Evolutionary conservation across 306 rosid species (phyloP), one percentile per base, ranked within the genome.

Genomic region (Oxytropis ochrocephala): DNA sequence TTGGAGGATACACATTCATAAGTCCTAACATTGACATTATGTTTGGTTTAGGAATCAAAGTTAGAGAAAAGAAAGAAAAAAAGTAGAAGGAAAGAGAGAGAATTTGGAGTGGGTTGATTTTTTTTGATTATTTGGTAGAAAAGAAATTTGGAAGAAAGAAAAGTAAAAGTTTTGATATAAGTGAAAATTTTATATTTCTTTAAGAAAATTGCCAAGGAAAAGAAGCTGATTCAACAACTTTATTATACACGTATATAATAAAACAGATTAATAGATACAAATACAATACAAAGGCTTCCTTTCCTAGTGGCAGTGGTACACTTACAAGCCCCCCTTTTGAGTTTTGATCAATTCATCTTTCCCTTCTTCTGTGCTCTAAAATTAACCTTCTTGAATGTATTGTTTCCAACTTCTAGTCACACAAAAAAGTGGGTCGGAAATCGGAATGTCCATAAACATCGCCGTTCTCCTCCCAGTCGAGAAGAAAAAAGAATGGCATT

Each of bases 391-490:
- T 35, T 21, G 14, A 16, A 6, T 38, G 14, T 27, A 29, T 17
- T 35, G 8, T 57, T 57, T 27, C 51, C 42, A 61, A 43, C 24
- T 53, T 21, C 8, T 11, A 12, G 8, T 14, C 2, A 0, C 60
- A 7, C 35, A 10, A 44, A 16, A 17, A 12, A 35, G 11, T 35
- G n/a, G n/a, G n/a, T n/a, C n/a, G n/a, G 9, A 13, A 44, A 32
- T 55, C 17, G 56, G 63, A 50, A 73, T 50, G 54, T 52, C 7
- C 65, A 42, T 39, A 74, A 62, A 53, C 50, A 51, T 33, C 41
- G 50, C 9, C 5, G 8, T 42, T 9, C 39, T 24, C 21, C 50
- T 12, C 9, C 33, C 4, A 9, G 13, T 10, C 43, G 5, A 6
- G 17, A 11, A 7, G 11, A 24, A 17, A 52, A 63, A 51, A 39